Evolutionary conservation across 2,329 filamentous ascomycete genomes (phyloP), one percentile per base, ranked within the genome.

Genomic region (Fusarium sp.): DNA sequence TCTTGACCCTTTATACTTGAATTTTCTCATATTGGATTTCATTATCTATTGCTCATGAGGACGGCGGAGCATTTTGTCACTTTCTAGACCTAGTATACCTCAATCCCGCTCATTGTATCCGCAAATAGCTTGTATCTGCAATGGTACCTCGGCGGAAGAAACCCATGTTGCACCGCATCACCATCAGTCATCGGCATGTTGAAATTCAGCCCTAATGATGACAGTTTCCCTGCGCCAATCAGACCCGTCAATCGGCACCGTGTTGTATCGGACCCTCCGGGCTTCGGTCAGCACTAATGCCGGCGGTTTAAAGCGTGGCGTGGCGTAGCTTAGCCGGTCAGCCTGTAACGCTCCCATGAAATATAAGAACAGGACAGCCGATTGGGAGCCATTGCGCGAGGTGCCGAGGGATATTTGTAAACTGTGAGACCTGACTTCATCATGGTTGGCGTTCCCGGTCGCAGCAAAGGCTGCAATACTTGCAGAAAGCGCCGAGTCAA

Each of bases 391-490:
- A 57, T 57, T 57, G 22, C 35, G 55, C 55, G 55, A 57, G 55
- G 20, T 38, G 33, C 55, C 55, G 35, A 57, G 55, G 35, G 10
- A 38, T 10, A 38, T 24, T 29, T 2, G 1, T 16, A 14, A n/a
- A 1, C 16, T 27, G 16, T 16, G 20, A 36, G 16, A 56, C 12
- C 22, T 10, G 3, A 55, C 16, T 31, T 35, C 16, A 36, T 10
- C 20, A 74, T 74, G 71, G 71, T 72, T 20, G 71, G 71, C 11
- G 62, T 74, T 31, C 67, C 71, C 1, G 71, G 71, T 9, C 71
- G 71, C 64, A 74, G 71, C 70, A 74, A 74, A 62, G 71, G 66
- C 62, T 74, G 71, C 64, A 70, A 70, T n/a, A 74, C 71, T 7
- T 74, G 71, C 64, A 64, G 71, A 29, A 74, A 61, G 27, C 69